Evolutionary conservation across 2,329 filamentous ascomycete genomes (phyloP), one percentile per base, ranked within the genome.

Genomic region (Pseudogymnoascus sp.): DNA sequence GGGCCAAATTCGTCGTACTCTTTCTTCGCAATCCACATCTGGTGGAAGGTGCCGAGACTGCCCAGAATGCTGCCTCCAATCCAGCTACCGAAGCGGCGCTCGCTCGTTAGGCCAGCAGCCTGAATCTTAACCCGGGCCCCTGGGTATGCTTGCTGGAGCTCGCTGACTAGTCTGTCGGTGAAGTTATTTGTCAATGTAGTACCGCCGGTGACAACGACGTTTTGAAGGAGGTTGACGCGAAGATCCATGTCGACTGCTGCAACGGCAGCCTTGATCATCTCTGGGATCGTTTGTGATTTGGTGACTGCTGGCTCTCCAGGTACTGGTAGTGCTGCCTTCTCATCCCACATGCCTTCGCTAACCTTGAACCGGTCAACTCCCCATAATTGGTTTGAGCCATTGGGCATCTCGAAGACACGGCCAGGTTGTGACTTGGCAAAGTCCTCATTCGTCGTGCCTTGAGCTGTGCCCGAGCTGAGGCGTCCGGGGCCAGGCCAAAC

Each of bases 1-100:
- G 87, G 80, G 1, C 95, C 95, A 75, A 96, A 93, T 80, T 99
- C 96, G 68, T 97, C 92, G 71, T 97, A 97, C 79, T 99, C 95
- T 81, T 96, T 96, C 76, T 87, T 91, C 23, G 89, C 93, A 70
- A 99, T 96, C 95, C 95, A 99, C 89, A 99, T 93, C 80, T 99
- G 95, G 79, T 99, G 95, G 78, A 99, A 99, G 13, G 93, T 96
- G 9, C 96, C 96, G 78, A 99, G 77, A 76, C 93, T 97, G 6
- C 91, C 93, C 69, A 99, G 80, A 70, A 99, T 97, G 77, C 92
- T 97, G 53, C 95, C 95, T 57, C 96, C 95, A 69, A 99, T 92
- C 93, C 95, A 99, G 60, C 90, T 87, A 21, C 91, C 93, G 76
- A 96, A 97, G 68, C 92, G 89, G 62, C 96, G 81, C 81, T 99